Evolutionary conservation across 2,329 filamentous ascomycete species (phyloP), one percentile per base, ranked within the genome.

Genomic region (Verticillium alfalfae): DNA sequence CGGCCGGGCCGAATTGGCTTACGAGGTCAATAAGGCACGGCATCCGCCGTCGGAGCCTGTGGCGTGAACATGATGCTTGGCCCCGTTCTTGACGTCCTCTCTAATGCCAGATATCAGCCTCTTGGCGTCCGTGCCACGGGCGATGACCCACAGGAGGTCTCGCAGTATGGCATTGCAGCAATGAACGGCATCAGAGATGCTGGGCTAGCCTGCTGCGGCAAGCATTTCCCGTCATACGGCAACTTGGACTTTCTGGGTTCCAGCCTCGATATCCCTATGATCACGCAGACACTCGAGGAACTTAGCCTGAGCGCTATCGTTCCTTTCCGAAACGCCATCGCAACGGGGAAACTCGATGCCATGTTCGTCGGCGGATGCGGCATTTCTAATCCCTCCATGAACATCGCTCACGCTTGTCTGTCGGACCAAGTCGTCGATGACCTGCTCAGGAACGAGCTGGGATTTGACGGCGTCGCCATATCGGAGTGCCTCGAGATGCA

Each of bases 401-500:
- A 96, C 70, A 92, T 96, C 57, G 96, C 96, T 84, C 94, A 98
- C 73, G 94, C 94, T 36, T 98, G 92, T 72, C 80, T 98, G 2
- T 96, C 92, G 0, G 90, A 97, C 67, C 92, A 97, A 73, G 92
- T 98, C 1, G 93, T 98, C 3, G 91, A 97, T 70, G 92, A 95
- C 62, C 78, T 97, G 26, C 80, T 98, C 3, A 86, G 94, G n/a
- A 89, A 90, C 63, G 93, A 97, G 66, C 84, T 98, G 31, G 90
- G 90, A 2, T 98, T 98, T 69, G 86, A 92, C 58, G 94, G 94
- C 1, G 93, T 98, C 2, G 93, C 95, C 31, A 92, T 98, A 58
- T 97, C 93, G 0, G 94, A 98, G 71, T 98, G 94, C 67, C 78
- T 98, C 8, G 94, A 97, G 73, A 98, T 98, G 94, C 93, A 97